A percentile compares a stretch with the other conserved stretches of the same genome.
phyloP scores from a whole-genome alignment of 2,329 filamentous ascomycete species.

The Metarhizium guizhouense region DNA sequence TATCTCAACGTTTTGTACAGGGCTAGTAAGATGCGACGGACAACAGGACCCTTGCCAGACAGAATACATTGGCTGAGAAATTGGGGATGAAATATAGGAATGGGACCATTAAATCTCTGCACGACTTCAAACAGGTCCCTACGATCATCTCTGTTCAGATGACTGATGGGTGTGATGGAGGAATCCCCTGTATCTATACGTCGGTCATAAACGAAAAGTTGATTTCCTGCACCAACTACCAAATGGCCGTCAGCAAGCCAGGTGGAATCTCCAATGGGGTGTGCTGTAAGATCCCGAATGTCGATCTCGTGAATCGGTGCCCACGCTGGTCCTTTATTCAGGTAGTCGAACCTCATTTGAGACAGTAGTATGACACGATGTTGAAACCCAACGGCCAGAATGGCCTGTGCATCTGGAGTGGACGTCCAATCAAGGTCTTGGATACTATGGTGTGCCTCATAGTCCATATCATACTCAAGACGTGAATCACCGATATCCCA shows the following conservation, averaged over 20 bases:
- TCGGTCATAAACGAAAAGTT: constrained; percentile 77
- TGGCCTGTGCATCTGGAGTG: constrained; percentile 79
- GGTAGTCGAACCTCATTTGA: constrained; percentile 85
- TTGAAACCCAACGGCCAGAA: constrained; percentile 87
- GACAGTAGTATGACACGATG: constrained; percentile 73
- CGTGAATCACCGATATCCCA: constrained; percentile 81
- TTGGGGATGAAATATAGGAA: constrained; percentile 88
- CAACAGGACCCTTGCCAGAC: constrained; percentile 62
- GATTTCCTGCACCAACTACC: constrained; percentile 82
- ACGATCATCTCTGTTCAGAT: constrained; percentile 40
- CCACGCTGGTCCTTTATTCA: constrained; percentile 86
- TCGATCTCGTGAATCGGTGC: constrained; percentile 73
- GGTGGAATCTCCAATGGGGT: constrained; percentile 85
- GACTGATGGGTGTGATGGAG: constrained; percentile 42
- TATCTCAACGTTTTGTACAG: constrained; percentile 74
- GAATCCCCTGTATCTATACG: constrained; percentile 57
- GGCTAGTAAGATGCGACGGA: constrained; percentile 62
- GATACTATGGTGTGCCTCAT: constrained; percentile 64
- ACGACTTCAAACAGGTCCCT: constrained; percentile 75
- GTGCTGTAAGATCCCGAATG: constrained; percentile 72
- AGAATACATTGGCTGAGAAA: constrained; percentile 82
- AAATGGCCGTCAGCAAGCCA: constrained; percentile 83
- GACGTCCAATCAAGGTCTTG: constrained; percentile 91
- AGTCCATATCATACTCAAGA: constrained; percentile 72
- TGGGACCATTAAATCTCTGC: constrained; percentile 72